phyloP scores from a whole-genome alignment of 2,329 filamentous ascomycete genomes.

The Neocatenulostroma microsporum region DNA sequence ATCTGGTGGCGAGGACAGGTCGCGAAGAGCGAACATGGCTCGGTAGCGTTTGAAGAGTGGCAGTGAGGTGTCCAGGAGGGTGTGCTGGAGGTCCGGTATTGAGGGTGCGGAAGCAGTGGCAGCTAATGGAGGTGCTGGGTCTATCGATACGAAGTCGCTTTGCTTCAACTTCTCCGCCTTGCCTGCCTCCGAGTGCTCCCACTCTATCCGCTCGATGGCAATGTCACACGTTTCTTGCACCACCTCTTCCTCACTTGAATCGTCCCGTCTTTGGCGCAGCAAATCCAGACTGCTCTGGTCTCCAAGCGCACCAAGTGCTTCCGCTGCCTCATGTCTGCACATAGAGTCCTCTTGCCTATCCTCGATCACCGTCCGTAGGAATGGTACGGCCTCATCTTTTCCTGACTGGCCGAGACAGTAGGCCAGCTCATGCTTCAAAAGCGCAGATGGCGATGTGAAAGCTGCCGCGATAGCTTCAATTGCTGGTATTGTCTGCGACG shows the following conservation, averaged over 20 bases:
- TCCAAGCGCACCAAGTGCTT: slow-evolving; percentile 83
- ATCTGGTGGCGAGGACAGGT: slow-evolving; percentile 87
- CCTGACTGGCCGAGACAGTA: slow-evolving; percentile 93
- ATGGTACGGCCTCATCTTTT: slow-evolving; percentile 64
- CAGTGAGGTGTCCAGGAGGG: slow-evolving; percentile 66
- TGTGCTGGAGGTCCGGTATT: slow-evolving; percentile 66
- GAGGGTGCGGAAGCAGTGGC: slow-evolving; percentile 54
- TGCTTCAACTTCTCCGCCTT: slow-evolving; percentile 69
- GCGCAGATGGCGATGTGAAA: slow-evolving; percentile 74
- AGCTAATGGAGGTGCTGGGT: slow-evolving; percentile 84
- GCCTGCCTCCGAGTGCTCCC: slow-evolving; percentile 70
- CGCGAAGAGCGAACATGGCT: slow-evolving; percentile 95
- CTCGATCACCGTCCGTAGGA: slow-evolving; percentile 64
- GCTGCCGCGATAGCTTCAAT: slow-evolving; percentile 79
- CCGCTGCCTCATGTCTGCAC: slow-evolving; percentile 93
- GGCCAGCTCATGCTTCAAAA: slow-evolving; percentile 92
- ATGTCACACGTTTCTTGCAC: slow-evolving; percentile 97
- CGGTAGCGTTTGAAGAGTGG: slow-evolving; percentile 90
- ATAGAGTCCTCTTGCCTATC: slow-evolving; percentile 82
- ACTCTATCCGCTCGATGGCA: slow-evolving; percentile 85
- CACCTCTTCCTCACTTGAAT: slow-evolving; percentile 65
- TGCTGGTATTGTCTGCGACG: slow-evolving; percentile 52
- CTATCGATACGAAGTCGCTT: slow-evolving; percentile 92
- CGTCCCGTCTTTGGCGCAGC: slow-evolving; percentile 65
- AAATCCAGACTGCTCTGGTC: slow-evolving; percentile 66